phyloP scores from a whole-genome alignment of 345 rosid species.

The Passiflora organensis region DNA sequence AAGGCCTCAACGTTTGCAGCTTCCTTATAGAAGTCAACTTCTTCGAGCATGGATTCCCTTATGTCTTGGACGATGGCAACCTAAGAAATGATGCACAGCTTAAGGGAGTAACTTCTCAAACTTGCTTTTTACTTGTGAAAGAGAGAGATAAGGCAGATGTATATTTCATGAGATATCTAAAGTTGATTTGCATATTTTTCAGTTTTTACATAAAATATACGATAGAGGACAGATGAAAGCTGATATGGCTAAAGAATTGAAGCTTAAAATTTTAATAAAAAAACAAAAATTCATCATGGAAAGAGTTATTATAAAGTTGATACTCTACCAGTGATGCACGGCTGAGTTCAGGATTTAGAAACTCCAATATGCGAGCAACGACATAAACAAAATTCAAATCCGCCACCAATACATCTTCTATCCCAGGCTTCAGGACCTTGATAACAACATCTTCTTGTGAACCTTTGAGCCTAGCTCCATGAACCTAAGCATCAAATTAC shows the following conservation, averaged over 20 bases:
- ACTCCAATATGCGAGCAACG: slow-evolving; percentile 90
- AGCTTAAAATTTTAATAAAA: too few relatives aligned
- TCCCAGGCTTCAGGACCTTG: slow-evolving; percentile 92
- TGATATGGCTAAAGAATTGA: too few relatives aligned
- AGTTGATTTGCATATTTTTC: too few relatives aligned
- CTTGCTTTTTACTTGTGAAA: slow-evolving; percentile 11
- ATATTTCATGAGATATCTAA: neutral
- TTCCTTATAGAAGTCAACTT: slow-evolving; percentile 90
- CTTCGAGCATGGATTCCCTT: slow-evolving; percentile 95
- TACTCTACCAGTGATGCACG: slow-evolving; percentile 79
- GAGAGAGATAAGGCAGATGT: neutral
- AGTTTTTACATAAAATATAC: too few relatives aligned
- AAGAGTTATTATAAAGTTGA: neutral
- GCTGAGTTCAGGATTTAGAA: slow-evolving; percentile 75
- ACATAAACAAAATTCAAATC: slow-evolving; percentile 85
- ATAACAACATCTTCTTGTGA: slow-evolving; percentile 89
- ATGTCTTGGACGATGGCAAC: slow-evolving; percentile 87
- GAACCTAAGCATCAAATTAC: slow-evolving; percentile 50
- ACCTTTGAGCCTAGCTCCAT: slow-evolving; percentile 82
- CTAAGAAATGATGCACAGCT: too few relatives aligned
- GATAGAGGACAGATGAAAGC: too few relatives aligned
- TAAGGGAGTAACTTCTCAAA: too few relatives aligned
- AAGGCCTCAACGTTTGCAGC: slow-evolving; percentile 77
- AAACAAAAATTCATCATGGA: neutral
- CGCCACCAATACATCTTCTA: slow-evolving; percentile 82